phyloP scores from a whole-genome alignment of 1,284 basidiomycete species.

The Sphagnurus paluster region DNA sequence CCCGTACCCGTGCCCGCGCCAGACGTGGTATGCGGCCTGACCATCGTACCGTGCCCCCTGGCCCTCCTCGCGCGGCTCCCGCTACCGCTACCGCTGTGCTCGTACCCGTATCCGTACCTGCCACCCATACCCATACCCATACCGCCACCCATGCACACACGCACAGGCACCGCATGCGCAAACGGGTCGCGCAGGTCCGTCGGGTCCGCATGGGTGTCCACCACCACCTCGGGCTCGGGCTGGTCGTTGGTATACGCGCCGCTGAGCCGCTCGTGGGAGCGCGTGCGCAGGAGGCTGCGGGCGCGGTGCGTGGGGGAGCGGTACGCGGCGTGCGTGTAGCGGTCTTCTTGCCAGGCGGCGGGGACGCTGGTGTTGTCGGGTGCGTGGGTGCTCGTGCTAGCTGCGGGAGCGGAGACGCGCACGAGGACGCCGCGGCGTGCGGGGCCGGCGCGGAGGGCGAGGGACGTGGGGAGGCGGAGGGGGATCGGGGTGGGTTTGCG shows the following conservation, averaged over 20 bases:
- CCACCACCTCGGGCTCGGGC: slow-evolving; percentile 10
- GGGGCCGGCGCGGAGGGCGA: background rate
- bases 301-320: too few relatives aligned
- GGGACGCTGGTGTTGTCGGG: background rate
- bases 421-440: background rate
- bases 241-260: too few relatives aligned
- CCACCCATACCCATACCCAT: background rate
- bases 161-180: background rate
- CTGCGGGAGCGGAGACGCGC: background rate
- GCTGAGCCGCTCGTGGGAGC: too few relatives aligned
- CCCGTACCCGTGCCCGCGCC: background rate
- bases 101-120: background rate
- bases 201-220: background rate
- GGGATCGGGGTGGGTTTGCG: too few relatives aligned
- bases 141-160: background rate
- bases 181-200: slow-evolving; percentile 6
- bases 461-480: background rate
- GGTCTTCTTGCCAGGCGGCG: too few relatives aligned
- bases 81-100: background rate
- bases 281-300: too few relatives aligned
- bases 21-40: too few relatives aligned
- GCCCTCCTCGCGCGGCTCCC: too few relatives aligned
- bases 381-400: background rate
- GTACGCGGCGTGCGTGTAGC: too few relatives aligned
- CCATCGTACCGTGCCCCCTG: too few relatives aligned